Evolutionary conservation across 306 rosid genomes (phyloP).

Genomic region (Vigna mungo): DNA sequence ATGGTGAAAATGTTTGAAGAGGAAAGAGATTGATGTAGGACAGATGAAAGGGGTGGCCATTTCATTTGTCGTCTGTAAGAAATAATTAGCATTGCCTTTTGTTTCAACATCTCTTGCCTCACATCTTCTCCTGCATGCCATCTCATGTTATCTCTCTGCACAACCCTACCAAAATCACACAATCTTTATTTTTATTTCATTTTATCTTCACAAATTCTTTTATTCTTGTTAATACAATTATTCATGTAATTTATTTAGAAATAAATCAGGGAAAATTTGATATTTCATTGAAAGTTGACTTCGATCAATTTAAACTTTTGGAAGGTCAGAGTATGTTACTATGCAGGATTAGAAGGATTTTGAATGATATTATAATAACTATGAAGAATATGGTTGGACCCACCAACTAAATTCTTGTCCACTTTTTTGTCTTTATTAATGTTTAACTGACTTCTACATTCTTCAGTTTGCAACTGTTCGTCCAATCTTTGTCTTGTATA

Average conservation of each 20-base stretch:
- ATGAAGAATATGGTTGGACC: not conserved
- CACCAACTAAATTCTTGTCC: not conserved
- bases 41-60: conserved; percentile 48
- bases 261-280: too few relatives aligned
- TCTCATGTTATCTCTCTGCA: conserved; percentile 35
- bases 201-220: too few relatives aligned
- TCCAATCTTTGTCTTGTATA: not conserved
- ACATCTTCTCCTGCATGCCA: conserved; percentile 25
- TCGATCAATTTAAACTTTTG: too few relatives aligned
- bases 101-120: conserved; percentile 38
- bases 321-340: not conserved
- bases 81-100: conserved; percentile 43
- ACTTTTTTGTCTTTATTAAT: not conserved
- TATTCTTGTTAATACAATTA: too few relatives aligned
- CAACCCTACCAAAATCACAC: conserved; percentile 27
- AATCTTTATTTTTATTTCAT: not conserved
- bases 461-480: not conserved
- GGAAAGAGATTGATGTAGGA: conserved; percentile 48
- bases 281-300: too few relatives aligned
- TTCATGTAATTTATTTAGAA: too few relatives aligned
- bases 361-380: not conserved
- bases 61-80: conserved; percentile 48
- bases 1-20: conserved; percentile 45
- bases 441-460: not conserved
- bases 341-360: not conserved